Conservation (phyloP, 768 basidiomycete species). For the Rickenella mellea region DNA sequence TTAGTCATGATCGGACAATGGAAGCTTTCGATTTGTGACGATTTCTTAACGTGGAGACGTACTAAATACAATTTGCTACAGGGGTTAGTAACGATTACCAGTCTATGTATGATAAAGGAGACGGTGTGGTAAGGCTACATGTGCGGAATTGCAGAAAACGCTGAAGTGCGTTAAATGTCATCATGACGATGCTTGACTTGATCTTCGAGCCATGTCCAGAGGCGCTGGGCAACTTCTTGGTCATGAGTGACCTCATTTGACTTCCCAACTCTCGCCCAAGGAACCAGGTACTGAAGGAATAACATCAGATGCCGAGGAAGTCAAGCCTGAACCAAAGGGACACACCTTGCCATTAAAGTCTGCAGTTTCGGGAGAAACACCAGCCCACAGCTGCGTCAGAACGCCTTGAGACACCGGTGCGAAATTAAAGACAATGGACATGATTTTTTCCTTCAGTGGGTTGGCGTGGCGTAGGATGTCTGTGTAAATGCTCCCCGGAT, state of each 20-base stretch:
- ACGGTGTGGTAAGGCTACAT: no score
- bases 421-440: constrained; percentile 10
- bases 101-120: no score
- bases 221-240: constrained; percentile 14
- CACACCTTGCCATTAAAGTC: constrained; percentile 33
- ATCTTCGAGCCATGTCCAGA: constrained; percentile 23
- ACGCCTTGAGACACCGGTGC: constrained; percentile 24
- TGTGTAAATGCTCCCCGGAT: constrained; percentile 19
- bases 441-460: neutral
- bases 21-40: no score
- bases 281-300: constrained; percentile 16
- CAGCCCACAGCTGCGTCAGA: constrained; percentile 35
- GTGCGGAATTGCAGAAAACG: no score
- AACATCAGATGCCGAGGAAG: no score
- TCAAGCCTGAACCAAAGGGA: no score
- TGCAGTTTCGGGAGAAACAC: constrained; percentile 27
- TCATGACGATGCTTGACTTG: constrained; percentile 14
- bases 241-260: constrained; percentile 11
- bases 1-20: no score
- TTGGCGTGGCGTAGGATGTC: constrained; percentile 13
- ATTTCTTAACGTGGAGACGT: no score
- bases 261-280: constrained; percentile 16
- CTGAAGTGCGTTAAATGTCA: no score
- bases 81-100: no score
- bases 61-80: no score